Evolutionary conservation across 2,329 filamentous ascomycete genomes (phyloP).

Genomic region (Trichoderma koningii): DNA sequence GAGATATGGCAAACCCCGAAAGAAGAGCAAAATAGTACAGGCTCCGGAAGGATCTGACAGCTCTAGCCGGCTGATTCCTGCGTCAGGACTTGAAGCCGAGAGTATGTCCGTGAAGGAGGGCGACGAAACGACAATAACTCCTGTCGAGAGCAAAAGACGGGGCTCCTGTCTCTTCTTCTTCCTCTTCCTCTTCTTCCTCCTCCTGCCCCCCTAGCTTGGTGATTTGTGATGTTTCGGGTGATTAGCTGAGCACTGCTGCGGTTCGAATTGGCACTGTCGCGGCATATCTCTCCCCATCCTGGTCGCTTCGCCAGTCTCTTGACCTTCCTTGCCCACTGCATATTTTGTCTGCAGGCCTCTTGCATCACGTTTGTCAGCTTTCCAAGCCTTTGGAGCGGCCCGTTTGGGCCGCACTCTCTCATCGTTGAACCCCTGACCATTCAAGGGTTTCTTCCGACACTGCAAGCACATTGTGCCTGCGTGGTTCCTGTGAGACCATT

Average conservation of each 20-base stretch:
- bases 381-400: background rate
- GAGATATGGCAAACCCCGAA: background rate
- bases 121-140: background rate
- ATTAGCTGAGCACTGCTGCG: background rate
- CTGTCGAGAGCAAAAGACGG: background rate
- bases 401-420: too few relatives aligned
- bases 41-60: background rate
- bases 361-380: background rate
- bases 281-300: background rate
- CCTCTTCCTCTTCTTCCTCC: background rate
- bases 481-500: background rate
- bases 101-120: conserved; percentile 24
- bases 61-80: conserved; percentile 20
- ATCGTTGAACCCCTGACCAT: background rate
- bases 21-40: background rate
- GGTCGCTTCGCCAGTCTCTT: background rate
- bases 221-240: conserved; percentile 9
- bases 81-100: conserved; percentile 1
- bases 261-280: background rate
- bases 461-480: background rate
- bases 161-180: background rate
- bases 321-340: background rate
- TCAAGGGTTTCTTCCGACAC: background rate
- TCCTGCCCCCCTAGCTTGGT: too few relatives aligned
- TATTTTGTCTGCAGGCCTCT: background rate